A percentile compares a stretch with the other conserved stretches of the same genome.
Evolutionary conservation across 768 basidiomycete genomes (phyloP).

Genomic region (Hygrophorus russula): DNA sequence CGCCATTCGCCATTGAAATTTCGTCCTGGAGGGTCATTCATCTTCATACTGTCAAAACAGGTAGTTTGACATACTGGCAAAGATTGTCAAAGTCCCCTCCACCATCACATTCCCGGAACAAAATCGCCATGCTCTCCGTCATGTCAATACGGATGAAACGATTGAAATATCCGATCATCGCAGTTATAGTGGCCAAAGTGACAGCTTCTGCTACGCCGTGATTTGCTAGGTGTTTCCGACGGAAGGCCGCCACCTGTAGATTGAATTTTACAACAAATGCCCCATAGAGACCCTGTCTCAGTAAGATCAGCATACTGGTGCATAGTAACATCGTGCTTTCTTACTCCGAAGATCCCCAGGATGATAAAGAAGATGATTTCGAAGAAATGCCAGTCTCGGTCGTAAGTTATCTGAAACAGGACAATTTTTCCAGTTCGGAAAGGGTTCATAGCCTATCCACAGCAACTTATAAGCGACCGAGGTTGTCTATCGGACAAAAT

Average conservation of each 20-base stretch:
- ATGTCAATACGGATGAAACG: constrained; percentile 93
- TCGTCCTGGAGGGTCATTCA: constrained; percentile 39
- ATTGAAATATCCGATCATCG: constrained; percentile 89
- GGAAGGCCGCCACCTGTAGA: constrained; percentile 88
- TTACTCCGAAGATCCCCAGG: constrained; percentile 90
- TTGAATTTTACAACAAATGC: constrained; percentile 97
- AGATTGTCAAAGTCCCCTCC: constrained; percentile 81
- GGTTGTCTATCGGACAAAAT: constrained; percentile 8
- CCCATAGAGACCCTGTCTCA: constrained; percentile 81
- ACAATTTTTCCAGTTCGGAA: constrained; percentile 97
- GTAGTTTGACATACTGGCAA: constrained; percentile 69
- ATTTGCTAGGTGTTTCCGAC: constrained; percentile 76
- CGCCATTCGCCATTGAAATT: constrained; percentile 89
- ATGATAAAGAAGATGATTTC: constrained; percentile 95
- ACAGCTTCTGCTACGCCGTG: constrained; percentile 89
- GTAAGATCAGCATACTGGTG: background rate
- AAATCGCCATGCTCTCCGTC: constrained; percentile 91
- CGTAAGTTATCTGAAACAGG: constrained; percentile 95
- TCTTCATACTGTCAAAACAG: constrained; percentile 5
- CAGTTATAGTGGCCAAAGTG: constrained; percentile 75
- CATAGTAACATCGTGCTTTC: constrained; percentile 12
- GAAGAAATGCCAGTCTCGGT: constrained; percentile 98
- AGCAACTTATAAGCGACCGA: constrained; percentile 3
- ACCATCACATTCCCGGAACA: constrained; percentile 94
- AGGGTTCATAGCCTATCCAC: constrained; percentile 84